These are phyloP conservation scores for Dichotomopilus funicola DNA, from an alignment of 2,329 filamentous ascomycete genomes.

Conservation along the genomic window DNA sequence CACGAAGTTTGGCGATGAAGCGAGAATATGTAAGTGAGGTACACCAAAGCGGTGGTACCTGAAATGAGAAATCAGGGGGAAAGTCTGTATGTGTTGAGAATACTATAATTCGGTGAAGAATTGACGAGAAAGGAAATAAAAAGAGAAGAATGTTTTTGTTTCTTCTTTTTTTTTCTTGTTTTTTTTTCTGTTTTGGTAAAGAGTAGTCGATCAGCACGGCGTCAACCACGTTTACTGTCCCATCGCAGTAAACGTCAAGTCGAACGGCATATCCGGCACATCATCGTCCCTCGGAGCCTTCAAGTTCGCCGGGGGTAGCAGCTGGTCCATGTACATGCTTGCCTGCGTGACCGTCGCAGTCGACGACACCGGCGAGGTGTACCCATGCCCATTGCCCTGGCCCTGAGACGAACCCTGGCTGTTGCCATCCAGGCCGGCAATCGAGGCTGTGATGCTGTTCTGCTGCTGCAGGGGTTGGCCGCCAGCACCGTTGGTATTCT, in stretches of 20 bases:
- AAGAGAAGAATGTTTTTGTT: background rate
- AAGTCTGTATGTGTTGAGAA: too few species aligned
- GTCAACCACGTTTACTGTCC: background rate
- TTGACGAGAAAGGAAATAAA: too few species aligned
- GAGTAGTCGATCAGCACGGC: background rate
- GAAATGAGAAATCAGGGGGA: too few species aligned
- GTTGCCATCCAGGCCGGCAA: conserved; percentile 7
- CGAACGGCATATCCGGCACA: conserved; percentile 17
- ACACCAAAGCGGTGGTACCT: too few species aligned
- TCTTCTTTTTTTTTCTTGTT: background rate
- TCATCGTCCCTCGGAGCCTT: conserved; percentile 8
- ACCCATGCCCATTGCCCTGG: conserved; percentile 14
- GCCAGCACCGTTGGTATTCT: background rate
- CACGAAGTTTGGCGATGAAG: too few species aligned
- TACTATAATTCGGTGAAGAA: too few species aligned
- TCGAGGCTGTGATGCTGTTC: conserved; percentile 9
- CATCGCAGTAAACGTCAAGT: conserved; percentile 2
- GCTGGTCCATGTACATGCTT: conserved; percentile 16
- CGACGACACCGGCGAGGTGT: conserved; percentile 25
- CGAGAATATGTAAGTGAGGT: too few species aligned
- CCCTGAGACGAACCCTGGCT: background rate
- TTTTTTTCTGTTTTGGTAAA: background rate
- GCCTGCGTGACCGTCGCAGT: conserved; percentile 23
- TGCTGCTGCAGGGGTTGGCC: conserved; percentile 1
- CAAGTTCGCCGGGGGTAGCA: background rate